These are phyloP conservation scores for Amanita fuliginea DNA, from an alignment of 768 basidiomycete species.

Conservation along the genomic window DNA sequence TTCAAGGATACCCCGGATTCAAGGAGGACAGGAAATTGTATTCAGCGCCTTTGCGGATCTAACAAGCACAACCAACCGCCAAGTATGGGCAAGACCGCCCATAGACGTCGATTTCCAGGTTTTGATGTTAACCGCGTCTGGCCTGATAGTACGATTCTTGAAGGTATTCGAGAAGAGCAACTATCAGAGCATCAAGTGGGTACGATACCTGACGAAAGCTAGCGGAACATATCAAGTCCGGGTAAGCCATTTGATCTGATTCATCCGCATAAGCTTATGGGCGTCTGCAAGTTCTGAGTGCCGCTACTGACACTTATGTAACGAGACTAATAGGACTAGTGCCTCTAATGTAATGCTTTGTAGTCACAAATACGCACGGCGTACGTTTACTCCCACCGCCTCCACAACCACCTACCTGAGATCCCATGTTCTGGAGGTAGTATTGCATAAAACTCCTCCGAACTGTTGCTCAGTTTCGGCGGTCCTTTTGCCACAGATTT, in stretches of 20 bases:
- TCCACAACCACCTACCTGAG: slow-evolving; percentile 10
- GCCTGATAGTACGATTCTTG: slow-evolving; percentile 90
- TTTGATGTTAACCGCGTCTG: slow-evolving; percentile 97
- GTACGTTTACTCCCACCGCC: not conserved
- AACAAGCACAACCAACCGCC: slow-evolving; percentile 82
- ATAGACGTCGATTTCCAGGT: slow-evolving; percentile 99
- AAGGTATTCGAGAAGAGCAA: slow-evolving; percentile 97
- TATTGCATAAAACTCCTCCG: slow-evolving; percentile 21
- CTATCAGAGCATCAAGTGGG: slow-evolving; percentile 95
- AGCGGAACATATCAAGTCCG: slow-evolving; percentile 90
- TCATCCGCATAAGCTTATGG: not conserved
- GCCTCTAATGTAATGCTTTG: not conserved
- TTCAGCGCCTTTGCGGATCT: slow-evolving; percentile 74
- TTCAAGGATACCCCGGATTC: slow-evolving; percentile 79
- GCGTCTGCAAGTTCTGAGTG: not conserved
- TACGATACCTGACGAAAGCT: slow-evolving; percentile 88
- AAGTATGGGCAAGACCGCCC: slow-evolving; percentile 96
- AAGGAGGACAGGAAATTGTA: slow-evolving; percentile 87
- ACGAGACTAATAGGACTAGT: not conserved
- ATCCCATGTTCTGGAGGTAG: slow-evolving; percentile 45
- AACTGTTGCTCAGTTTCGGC: slow-evolving; percentile 17
- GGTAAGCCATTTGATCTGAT: slow-evolving; percentile 37
- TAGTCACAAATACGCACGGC: not conserved
- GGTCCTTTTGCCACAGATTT: slow-evolving; percentile 50
- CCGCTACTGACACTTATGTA: not conserved